Conservation (phyloP, 805 yeast species). For the Suhomyces sp. region DNA sequence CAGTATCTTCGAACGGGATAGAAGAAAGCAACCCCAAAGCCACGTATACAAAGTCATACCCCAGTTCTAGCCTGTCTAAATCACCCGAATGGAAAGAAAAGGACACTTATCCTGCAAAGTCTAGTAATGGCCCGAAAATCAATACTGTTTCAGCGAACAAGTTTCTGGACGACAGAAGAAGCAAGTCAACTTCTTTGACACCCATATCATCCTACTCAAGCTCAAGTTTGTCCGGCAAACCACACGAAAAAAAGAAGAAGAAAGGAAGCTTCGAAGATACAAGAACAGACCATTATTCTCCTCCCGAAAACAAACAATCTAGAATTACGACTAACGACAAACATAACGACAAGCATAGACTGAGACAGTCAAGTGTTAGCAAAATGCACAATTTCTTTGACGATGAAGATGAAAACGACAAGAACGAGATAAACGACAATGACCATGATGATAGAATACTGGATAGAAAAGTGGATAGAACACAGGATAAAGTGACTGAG, state of each 20-base stretch:
- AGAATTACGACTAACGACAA: conserved; percentile 3
- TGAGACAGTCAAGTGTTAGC: not conserved
- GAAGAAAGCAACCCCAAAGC: conserved; percentile 2
- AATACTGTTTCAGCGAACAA: conserved; percentile 6
- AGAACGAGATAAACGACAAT: not conserved
- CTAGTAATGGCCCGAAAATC: not conserved
- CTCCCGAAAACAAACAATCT: not conserved
- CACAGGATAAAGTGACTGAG: too few species aligned
- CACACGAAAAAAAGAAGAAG: not conserved
- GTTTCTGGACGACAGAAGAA: conserved; percentile 10
- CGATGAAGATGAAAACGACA: conserved; percentile 8
- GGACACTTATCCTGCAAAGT: not conserved
- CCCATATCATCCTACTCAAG: not conserved
- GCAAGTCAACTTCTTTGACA: conserved; percentile 3
- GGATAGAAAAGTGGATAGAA: too few species aligned
- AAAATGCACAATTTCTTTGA: conserved; percentile 16
- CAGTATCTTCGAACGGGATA: conserved; percentile 3
- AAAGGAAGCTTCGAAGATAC: not conserved
- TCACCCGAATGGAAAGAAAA: conserved; percentile 1
- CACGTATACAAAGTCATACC: not conserved
- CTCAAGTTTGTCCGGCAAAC: not conserved
- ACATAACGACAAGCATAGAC: conserved; percentile 2
- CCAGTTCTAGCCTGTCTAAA: not conserved
- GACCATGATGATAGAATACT: not conserved
- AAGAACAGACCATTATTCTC: not conserved